Evolutionary conservation across 2,329 filamentous ascomycete genomes (phyloP).

Genomic region (Scedosporium aurantiacum): DNA sequence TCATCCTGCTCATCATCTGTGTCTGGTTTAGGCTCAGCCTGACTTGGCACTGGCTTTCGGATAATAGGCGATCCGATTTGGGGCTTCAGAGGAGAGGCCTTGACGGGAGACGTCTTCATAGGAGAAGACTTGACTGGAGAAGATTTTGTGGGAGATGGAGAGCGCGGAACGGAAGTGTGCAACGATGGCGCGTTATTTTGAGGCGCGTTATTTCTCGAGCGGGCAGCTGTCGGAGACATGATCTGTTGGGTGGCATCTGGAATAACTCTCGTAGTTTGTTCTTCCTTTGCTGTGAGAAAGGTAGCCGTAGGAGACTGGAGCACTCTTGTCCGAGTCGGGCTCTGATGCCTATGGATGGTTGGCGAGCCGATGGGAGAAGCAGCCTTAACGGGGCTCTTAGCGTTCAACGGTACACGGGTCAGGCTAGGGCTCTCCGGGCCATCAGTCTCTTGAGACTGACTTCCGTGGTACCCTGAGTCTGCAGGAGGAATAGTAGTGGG

Average conservation of each 20-base stretch:
- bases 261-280: slow-evolving; percentile 23
- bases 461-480: slow-evolving; percentile 66
- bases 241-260: slow-evolving; percentile 10
- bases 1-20: slow-evolving; percentile 31
- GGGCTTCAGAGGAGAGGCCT: slow-evolving; percentile 4
- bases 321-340: slow-evolving; percentile 17
- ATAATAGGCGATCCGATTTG: slow-evolving; percentile 1
- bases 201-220: slow-evolving; percentile 9
- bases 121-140: slow-evolving; percentile 13
- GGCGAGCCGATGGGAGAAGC: neutral
- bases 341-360: slow-evolving; percentile 7
- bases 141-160: slow-evolving; percentile 13
- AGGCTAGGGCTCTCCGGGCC: neutral
- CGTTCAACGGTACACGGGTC: neutral
- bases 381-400: neutral
- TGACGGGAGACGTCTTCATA: slow-evolving; percentile 13
- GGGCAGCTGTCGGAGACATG: slow-evolving; percentile 8
- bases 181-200: slow-evolving; percentile 2
- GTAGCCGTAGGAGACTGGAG: slow-evolving; percentile 23
- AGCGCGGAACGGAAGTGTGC: slow-evolving; percentile 5
- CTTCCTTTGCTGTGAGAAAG: slow-evolving; percentile 33
- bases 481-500: slow-evolving; percentile 18
- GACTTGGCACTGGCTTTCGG: slow-evolving; percentile 9
- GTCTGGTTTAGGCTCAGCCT: slow-evolving; percentile 7
- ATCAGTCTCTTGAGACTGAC: slow-evolving; percentile 27